phyloP scores from a whole-genome alignment of 768 basidiomycete genomes.

The Ramaria rubella region DNA sequence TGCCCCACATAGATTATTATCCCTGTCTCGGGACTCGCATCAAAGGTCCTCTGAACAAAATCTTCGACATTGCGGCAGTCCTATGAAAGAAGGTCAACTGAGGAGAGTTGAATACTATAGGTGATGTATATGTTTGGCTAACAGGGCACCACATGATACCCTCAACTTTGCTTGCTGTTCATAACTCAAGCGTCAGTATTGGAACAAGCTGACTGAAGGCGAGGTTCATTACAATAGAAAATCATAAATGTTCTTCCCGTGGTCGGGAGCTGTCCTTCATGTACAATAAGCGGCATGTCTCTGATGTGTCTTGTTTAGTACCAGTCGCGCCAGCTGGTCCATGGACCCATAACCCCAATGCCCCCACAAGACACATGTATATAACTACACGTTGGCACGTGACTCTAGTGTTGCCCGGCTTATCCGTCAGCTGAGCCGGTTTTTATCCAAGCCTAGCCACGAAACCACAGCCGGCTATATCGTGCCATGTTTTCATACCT shows the following conservation, averaged over 20 bases:
- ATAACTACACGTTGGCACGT: no score
- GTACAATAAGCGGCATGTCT: not conserved
- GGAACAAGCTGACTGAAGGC: not conserved
- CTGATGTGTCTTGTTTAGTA: no score
- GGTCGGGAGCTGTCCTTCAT: not conserved
- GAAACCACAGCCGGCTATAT: no score
- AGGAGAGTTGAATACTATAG: not conserved
- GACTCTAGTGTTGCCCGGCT: no score
- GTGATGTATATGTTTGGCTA: not conserved
- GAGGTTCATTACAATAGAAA: not conserved
- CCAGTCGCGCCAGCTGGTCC: no score
- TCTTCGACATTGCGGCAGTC: conserved; percentile 8
- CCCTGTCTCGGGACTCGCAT: not conserved
- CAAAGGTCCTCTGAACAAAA: not conserved
- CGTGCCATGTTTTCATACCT: no score
- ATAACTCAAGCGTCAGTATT: not conserved
- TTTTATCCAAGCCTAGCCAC: no score
- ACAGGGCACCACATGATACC: conserved; percentile 9
- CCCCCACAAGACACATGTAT: no score
- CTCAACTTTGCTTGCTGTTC: conserved; percentile 5
- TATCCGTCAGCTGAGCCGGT: no score
- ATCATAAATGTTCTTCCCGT: not conserved
- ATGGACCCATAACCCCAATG: no score
- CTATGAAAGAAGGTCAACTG: not conserved
- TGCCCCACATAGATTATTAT: conserved; percentile 6